Evolutionary conservation across 768 basidiomycete genomes (phyloP).

Genomic region (Psilocybe cubensis): DNA sequence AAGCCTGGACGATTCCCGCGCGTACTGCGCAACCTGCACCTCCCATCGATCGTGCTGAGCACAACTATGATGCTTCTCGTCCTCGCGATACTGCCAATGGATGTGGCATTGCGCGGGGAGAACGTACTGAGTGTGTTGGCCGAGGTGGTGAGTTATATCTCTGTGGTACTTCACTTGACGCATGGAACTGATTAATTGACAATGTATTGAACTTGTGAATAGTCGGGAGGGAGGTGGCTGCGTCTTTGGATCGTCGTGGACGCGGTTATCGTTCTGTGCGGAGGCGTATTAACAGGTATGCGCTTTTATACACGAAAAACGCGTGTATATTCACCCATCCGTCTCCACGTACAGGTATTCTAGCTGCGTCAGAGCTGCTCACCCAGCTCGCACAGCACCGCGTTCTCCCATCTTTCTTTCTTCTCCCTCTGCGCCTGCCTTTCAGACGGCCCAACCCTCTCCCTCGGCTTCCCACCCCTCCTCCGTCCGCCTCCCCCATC

Average conservation of each 20-base stretch:
- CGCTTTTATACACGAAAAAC: neutral
- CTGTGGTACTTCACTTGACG: neutral
- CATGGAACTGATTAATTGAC: neutral
- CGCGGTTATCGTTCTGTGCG: slow-evolving; percentile 72
- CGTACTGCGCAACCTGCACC: slow-evolving; percentile 68
- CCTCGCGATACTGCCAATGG: slow-evolving; percentile 59
- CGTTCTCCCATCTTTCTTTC: too few species aligned
- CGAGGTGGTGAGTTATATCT: slow-evolving; percentile 41
- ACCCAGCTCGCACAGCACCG: too few species aligned
- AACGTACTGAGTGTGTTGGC: slow-evolving; percentile 73
- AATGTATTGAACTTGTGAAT: neutral
- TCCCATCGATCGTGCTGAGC: slow-evolving; percentile 60
- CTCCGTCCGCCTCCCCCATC: too few species aligned
- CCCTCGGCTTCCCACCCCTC: too few species aligned
- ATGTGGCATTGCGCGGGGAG: slow-evolving; percentile 47
- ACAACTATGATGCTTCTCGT: slow-evolving; percentile 60
- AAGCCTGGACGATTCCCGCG: slow-evolving; percentile 55
- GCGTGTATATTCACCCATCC: neutral
- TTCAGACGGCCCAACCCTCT: too few species aligned
- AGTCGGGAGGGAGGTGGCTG: slow-evolving; percentile 67
- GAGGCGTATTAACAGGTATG: slow-evolving; percentile 70
- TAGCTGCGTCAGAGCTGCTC: too few species aligned
- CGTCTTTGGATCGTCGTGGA: slow-evolving; percentile 66
- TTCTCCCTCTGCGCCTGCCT: too few species aligned
- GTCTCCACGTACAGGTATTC: too few species aligned